Conservation (phyloP, 2,329 filamentous ascomycete genomes). For the Shiraia sp. region DNA sequence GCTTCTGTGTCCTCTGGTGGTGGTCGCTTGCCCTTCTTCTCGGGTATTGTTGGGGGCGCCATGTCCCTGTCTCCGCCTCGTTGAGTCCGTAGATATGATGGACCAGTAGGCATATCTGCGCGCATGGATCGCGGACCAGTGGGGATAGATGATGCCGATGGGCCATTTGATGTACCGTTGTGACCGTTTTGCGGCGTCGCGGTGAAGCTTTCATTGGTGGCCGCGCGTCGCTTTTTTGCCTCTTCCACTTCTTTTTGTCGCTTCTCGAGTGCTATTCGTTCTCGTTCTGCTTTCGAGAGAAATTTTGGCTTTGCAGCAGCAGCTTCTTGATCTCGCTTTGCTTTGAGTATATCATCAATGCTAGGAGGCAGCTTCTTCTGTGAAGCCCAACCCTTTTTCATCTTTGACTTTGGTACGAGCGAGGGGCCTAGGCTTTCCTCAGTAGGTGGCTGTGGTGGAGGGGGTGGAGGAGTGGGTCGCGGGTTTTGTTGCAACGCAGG, state of each 20-base stretch:
- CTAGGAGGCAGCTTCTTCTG: slow-evolving; percentile 64
- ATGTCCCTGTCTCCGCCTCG: slow-evolving; percentile 53
- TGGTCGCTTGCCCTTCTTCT: slow-evolving; percentile 37
- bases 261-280: slow-evolving; percentile 78
- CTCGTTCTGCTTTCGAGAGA: slow-evolving; percentile 79
- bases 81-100: slow-evolving; percentile 58
- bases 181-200: too few species aligned
- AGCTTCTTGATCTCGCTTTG: slow-evolving; percentile 84
- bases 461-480: slow-evolving; percentile 23
- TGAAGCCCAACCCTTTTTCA: slow-evolving; percentile 60
- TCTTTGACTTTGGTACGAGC: slow-evolving; percentile 46
- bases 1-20: slow-evolving; percentile 67
- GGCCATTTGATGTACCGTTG: slow-evolving; percentile 4
- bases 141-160: slow-evolving; percentile 54
- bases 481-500: too few species aligned
- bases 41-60: slow-evolving; percentile 54
- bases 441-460: slow-evolving; percentile 26
- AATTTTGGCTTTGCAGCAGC: slow-evolving; percentile 88
- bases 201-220: too few species aligned
- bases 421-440: slow-evolving; percentile 28
- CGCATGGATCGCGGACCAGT: slow-evolving; percentile 75
- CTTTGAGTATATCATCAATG: slow-evolving; percentile 81
- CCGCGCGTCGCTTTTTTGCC: slow-evolving; percentile 54
- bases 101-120: slow-evolving; percentile 53
- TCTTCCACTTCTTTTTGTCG: slow-evolving; percentile 72